Evolutionary conservation across 2,329 filamentous ascomycete species (phyloP).

Genomic region (Didymella pinodella): DNA sequence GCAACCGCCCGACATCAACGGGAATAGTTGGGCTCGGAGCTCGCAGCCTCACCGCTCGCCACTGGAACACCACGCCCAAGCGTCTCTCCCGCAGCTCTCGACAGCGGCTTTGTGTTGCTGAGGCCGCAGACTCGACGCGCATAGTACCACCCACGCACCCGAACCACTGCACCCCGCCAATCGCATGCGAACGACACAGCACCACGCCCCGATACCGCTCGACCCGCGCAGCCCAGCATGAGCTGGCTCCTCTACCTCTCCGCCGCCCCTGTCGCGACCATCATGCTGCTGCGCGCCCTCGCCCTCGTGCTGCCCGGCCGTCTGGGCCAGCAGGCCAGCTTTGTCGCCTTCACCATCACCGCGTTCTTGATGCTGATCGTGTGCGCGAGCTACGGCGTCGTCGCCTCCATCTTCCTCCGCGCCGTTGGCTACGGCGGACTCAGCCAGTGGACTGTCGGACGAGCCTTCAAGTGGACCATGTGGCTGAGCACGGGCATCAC

Average conservation of each 20-base stretch:
- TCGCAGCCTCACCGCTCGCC: constrained; percentile 12
- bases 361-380: constrained; percentile 49
- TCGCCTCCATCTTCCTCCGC: constrained; percentile 75
- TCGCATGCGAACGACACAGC: constrained; percentile 15
- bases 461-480: constrained; percentile 84
- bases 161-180: constrained; percentile 15
- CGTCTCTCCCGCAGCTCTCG: neutral
- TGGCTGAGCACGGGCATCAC: constrained; percentile 75
- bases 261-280: constrained; percentile 36
- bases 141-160: neutral
- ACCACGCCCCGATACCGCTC: constrained; percentile 16
- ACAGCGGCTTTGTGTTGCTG: neutral
- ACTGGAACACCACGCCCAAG: neutral
- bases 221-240: constrained; percentile 32
- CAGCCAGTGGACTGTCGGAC: constrained; percentile 84
- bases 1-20: constrained; percentile 10
- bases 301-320: constrained; percentile 40
- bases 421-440: constrained; percentile 75
- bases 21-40: constrained; percentile 5
- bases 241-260: constrained; percentile 44
- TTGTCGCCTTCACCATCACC: constrained; percentile 69
- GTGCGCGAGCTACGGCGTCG: constrained; percentile 74
- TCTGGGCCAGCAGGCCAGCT: constrained; percentile 57
- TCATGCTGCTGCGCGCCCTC: constrained; percentile 42
- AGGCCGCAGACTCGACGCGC: neutral